Base-by-base conservation (phyloP, 352 stramenopile species). In the Pythium myriotylum region DNA sequence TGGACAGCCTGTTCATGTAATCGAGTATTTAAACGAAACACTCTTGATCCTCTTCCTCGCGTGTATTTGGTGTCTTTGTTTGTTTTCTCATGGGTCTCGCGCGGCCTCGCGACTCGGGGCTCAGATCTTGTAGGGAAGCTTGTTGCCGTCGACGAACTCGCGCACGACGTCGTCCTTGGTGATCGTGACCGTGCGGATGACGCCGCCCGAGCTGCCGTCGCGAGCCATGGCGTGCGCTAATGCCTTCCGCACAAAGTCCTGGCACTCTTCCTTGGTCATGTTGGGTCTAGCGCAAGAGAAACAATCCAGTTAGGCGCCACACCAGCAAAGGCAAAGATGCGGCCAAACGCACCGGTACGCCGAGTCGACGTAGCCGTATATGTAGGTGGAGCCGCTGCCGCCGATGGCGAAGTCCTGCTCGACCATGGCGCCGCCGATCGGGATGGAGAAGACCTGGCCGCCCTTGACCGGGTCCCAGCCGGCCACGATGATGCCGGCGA, bases 241-340 rank as follows among this genome's bases (percentile, higher is more conserved):
- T 54, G 92, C 84, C 73, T 98, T 98, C 70, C 97, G 98, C 42
- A 98, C 95, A 65, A 99, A 97, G 27, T 76, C 66, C 62, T 96
- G 75, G 48, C 92, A 98, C 77, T 99, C 96, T n/a, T 98, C 92
- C 70, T 97, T 93, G 20, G 86, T 98, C 97, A 99, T 99, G 63
- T 91, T 84, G 24, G 86, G 76, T 75, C 85, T 91, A 46, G 46
- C 20, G 22, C 2, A 57, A 16, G 49, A 17, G 53, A 24, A 54
- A 14, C 2, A 17, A 27, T 17, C 26, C 10, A 39, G 10, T 3
- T 24, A 19, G 20, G 6, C 8, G 37, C 63, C 52, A 68, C 60
- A 54, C 39, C 50, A 33, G 6, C 27, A 19, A 32, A 26, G 43
- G 3, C n/a, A 29, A 29, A 19, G 23, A 53, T 10, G 20, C 41